These are phyloP conservation scores for Komagataella pseudopastoris DNA, from an alignment of 805 yeast genomes.

Conservation along the genomic window DNA sequence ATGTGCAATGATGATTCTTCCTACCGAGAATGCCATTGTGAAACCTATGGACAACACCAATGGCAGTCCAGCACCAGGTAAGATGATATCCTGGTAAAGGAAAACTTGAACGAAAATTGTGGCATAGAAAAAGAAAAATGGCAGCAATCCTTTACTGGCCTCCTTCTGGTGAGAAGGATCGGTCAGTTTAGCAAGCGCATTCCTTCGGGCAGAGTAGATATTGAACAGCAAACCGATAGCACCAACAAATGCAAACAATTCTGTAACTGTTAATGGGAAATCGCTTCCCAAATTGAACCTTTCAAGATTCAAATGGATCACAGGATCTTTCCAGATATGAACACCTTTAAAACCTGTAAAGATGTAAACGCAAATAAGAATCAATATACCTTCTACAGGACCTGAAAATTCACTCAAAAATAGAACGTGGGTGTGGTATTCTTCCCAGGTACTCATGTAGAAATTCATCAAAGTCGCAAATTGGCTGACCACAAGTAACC, in stretches of 20 bases:
- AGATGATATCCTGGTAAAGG: slow-evolving; percentile 33
- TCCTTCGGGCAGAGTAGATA: slow-evolving; percentile 51
- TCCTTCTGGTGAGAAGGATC: slow-evolving; percentile 17
- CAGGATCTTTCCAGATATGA: slow-evolving; percentile 40
- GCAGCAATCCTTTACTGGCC: slow-evolving; percentile 46
- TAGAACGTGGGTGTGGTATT: slow-evolving; percentile 76
- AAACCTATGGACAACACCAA: slow-evolving; percentile 59
- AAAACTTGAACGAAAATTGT: slow-evolving; percentile 32
- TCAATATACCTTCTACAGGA: slow-evolving; percentile 86
- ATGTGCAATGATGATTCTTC: slow-evolving; percentile 80
- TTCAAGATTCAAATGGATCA: slow-evolving; percentile 26
- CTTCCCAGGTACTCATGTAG: slow-evolving; percentile 91
- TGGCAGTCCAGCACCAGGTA: slow-evolving; percentile 34
- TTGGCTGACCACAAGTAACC: slow-evolving; percentile 46
- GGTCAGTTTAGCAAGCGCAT: slow-evolving; percentile 36
- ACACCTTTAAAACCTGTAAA: slow-evolving; percentile 63
- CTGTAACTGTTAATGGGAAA: slow-evolving; percentile 20
- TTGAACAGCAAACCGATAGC: slow-evolving; percentile 46
- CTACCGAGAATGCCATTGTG: slow-evolving; percentile 75
- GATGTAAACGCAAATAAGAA: slow-evolving; percentile 39
- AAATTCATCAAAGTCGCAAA: slow-evolving; percentile 71
- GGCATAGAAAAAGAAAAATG: slow-evolving; percentile 45
- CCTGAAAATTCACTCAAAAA: slow-evolving; percentile 75
- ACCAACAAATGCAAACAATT: slow-evolving; percentile 33
- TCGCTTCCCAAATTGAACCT: slow-evolving; percentile 13